These are phyloP conservation scores for Triticum turgidum DNA, from an alignment of 176 grass and related monocot genomes.

Conservation along the genomic window DNA sequence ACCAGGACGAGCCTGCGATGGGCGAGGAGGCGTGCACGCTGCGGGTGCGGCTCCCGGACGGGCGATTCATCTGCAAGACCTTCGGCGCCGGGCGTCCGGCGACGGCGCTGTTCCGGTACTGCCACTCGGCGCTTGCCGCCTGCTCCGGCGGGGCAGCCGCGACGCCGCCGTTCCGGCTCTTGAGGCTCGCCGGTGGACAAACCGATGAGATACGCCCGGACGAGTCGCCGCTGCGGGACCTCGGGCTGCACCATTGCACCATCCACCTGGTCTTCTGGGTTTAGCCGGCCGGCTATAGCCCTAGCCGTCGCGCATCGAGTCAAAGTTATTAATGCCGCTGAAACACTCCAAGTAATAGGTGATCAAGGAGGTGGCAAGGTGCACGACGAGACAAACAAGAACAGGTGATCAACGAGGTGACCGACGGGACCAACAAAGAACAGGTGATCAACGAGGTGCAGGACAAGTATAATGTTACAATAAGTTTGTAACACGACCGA, in stretches of 20 bases:
- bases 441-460: not conserved
- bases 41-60: not conserved
- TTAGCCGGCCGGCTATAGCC: not conserved
- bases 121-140: not conserved
- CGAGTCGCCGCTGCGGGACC: not conserved
- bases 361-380: no score
- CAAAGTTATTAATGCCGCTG: no score
- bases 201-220: not conserved
- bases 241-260: not conserved
- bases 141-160: not conserved
- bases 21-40: not conserved
- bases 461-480: no score
- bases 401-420: no score
- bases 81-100: not conserved
- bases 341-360: no score
- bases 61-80: not conserved
- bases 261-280: not conserved
- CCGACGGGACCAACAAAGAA: not conserved
- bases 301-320: no score
- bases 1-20: not conserved
- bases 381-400: no score
- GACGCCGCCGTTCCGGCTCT: not conserved
- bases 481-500: no score
- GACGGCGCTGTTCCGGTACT: conserved; percentile 8
- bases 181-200: not conserved